A percentile compares a stretch with the other conserved stretches of the same genome.
Conservation (phyloP, 495 filamentous ascomycete species). For the Xylaria flabelliformis region DNA sequence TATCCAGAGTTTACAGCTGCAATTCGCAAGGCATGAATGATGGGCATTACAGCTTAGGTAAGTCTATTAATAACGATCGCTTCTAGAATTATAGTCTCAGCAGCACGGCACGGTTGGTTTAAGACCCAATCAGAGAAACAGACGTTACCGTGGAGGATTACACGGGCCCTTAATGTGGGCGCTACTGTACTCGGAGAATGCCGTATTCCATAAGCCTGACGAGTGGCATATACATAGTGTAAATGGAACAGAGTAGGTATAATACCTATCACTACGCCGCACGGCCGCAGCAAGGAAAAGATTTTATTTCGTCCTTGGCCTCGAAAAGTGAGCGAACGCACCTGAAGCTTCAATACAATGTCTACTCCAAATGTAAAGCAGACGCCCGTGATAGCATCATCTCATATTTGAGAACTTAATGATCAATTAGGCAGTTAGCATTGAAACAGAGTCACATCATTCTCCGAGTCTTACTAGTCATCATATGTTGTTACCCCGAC, state of each 20-base stretch:
- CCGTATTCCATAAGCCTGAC: neutral
- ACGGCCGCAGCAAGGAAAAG: neutral
- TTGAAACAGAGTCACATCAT: conserved; percentile 4
- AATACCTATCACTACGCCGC: neutral
- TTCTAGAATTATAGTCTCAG: neutral
- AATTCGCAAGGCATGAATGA: neutral
- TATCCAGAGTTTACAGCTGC: neutral
- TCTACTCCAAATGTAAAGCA: neutral
- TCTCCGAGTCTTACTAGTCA: conserved; percentile 6
- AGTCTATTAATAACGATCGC: conserved; percentile 21
- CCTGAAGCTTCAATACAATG: neutral
- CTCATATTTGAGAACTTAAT: neutral
- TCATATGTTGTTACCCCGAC: conserved; percentile 7
- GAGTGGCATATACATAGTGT: neutral
- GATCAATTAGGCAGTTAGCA: conserved; percentile 8
- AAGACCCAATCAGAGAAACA: conserved; percentile 8
- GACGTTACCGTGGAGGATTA: conserved; percentile 1
- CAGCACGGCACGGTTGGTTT: neutral
- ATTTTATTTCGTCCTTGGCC: neutral
- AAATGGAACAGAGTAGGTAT: neutral
- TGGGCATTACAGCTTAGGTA: conserved; percentile 14
- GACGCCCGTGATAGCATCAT: neutral
- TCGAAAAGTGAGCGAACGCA: neutral
- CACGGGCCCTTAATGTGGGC: neutral
- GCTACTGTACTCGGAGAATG: conserved; percentile 6